Base-by-base conservation (phyloP, 2,329 filamentous ascomycete species). In the Colletotrichum sp. region DNA sequence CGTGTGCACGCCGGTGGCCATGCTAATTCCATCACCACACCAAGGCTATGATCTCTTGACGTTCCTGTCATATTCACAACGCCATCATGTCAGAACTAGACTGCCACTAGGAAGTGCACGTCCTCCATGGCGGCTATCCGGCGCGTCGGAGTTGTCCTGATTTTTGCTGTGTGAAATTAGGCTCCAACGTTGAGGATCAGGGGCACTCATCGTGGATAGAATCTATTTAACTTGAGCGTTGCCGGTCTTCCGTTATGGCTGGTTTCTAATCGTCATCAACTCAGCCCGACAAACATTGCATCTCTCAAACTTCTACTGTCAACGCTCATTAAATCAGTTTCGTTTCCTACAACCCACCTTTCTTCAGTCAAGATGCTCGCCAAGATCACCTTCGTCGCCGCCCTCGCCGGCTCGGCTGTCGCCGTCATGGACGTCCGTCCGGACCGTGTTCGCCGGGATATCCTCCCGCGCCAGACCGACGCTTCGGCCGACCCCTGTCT, bases 381-480 rank as follows among this genome's bases (percentile, higher is more conserved):
- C 69, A 78, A 79, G 59, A 77, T 75, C 61, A 32, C 78, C 73
- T 32, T 82, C 67, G 43, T 81, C 69, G 64, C 78, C 59, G 76
- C 78, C 73, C 71, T 81, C 59, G 78, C 76, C 38, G 74, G 78
- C 28, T 74, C 80, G 8, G 79, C 74, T 72, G 72, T 78, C n/a
- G 79, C 74, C 69, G 61, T 75, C 56, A 58, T 61, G 18, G 63
- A 73, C 48, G 24, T 79, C 30, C 71, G 61, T 61, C 76, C 76
- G 52, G 69, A 76, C 52, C 74, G 69, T 66, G n/a, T 73, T 24
- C 70, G 74, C 21, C 68, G 79, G 71, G 74, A 77, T 12, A 32
- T 82, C 32, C 34, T 75, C 55, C 75, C 79, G 34, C 79, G 80
- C 69, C 79, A 82, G 71, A 80, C 81, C 55, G 77, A 76, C 13